Evolutionary conservation across 1,139 yeast genomes (phyloP).

Genomic region (Pichia sp.): DNA sequence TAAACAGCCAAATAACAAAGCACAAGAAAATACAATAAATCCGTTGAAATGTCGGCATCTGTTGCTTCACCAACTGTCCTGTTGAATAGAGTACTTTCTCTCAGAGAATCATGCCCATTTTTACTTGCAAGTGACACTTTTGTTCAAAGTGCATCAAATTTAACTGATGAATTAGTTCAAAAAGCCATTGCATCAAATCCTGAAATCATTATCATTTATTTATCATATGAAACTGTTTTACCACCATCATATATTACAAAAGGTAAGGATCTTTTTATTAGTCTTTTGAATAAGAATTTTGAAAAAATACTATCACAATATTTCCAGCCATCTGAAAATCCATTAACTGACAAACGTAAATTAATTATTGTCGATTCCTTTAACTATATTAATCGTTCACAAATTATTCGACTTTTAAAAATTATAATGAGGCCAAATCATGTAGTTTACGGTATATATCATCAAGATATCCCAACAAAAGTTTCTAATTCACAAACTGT

Average conservation of each 20-base stretch:
- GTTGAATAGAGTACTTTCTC: slow-evolving; percentile 53
- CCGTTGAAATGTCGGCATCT: slow-evolving; percentile 27
- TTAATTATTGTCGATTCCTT: slow-evolving; percentile 62
- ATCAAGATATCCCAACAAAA: slow-evolving; percentile 41
- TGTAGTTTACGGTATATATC: slow-evolving; percentile 56
- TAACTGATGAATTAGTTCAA: slow-evolving; percentile 53
- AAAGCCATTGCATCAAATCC: slow-evolving; percentile 30
- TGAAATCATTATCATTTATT: slow-evolving; percentile 34
- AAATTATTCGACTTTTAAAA: slow-evolving; percentile 49
- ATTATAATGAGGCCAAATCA: slow-evolving; percentile 48
- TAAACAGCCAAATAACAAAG: too few species aligned
- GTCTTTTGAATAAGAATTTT: slow-evolving; percentile 33
- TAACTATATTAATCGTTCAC: slow-evolving; percentile 44
- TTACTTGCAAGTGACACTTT: slow-evolving; percentile 63
- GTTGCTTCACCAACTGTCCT: slow-evolving; percentile 50
- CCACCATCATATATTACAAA: slow-evolving; percentile 43
- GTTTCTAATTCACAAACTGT: slow-evolving; percentile 13
- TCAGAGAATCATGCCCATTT: slow-evolving; percentile 72
- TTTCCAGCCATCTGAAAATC: neutral
- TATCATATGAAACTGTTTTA: slow-evolving; percentile 55
- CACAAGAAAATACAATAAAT: too few species aligned
- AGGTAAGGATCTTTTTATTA: slow-evolving; percentile 35
- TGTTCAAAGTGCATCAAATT: slow-evolving; percentile 54
- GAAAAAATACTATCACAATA: slow-evolving; percentile 9
- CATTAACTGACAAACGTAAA: slow-evolving; percentile 10